phyloP scores from a whole-genome alignment of 371 early-diverging fungal genomes.

The Cokeromyces recurvatus region DNA sequence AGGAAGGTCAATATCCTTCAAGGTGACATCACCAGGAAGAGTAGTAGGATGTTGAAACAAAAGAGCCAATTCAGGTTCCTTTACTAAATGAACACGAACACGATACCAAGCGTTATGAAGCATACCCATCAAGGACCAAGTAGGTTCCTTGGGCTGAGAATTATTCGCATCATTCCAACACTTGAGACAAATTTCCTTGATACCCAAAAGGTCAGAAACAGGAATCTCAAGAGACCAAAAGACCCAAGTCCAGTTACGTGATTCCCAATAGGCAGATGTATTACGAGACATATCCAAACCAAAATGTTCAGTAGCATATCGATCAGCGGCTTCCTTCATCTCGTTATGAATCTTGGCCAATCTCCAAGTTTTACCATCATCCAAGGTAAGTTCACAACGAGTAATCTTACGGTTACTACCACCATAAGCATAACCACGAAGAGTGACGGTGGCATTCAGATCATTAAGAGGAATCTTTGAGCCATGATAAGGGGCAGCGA shows the following conservation, averaged over 20 bases:
- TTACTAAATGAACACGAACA: constrained; percentile 37
- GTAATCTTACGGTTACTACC: constrained; percentile 72
- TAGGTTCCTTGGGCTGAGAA: constrained; percentile 67
- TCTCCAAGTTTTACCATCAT: constrained; percentile 77
- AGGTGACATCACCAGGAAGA: constrained; percentile 7
- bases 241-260: constrained; percentile 69
- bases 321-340: constrained; percentile 4
- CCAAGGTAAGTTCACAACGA: constrained; percentile 76
- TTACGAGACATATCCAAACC: constrained; percentile 12
- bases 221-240: constrained; percentile 57
- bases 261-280: constrained; percentile 14
- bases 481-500: constrained; percentile 45
- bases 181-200: constrained; percentile 56
- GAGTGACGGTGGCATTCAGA: constrained; percentile 26
- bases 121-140: constrained; percentile 84
- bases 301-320: constrained; percentile 27
- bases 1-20: not conserved
- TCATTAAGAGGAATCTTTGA: constrained; percentile 31
- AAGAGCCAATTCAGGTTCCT: constrained; percentile 21
- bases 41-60: constrained; percentile 51
- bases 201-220: constrained; percentile 40
- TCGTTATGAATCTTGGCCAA: constrained; percentile 32
- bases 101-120: constrained; percentile 78
- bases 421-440: constrained; percentile 72
- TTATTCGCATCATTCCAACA: constrained; percentile 74